Conservation (phyloP, 164 flowering plant species). For the Taxillus chinensis region DNA sequence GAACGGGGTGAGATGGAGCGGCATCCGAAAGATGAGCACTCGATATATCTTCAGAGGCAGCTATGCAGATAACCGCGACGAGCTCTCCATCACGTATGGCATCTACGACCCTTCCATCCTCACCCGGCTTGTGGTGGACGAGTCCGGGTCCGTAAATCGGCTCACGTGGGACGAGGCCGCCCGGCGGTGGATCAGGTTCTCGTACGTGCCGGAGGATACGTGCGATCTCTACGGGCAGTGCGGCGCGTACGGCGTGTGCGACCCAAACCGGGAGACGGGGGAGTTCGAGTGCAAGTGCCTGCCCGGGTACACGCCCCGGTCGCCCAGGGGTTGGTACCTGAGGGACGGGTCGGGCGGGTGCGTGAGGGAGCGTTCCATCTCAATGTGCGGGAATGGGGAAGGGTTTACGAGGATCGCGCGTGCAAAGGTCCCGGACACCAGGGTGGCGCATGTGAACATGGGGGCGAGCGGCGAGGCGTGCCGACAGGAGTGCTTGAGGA, state of each 20-base stretch:
- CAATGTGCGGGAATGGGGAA: slow-evolving; percentile 18
- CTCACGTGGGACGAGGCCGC: slow-evolving; percentile 10
- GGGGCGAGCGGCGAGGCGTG: slow-evolving; percentile 17
- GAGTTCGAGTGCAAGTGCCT: slow-evolving; percentile 19
- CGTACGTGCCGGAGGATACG: slow-evolving; percentile 12
- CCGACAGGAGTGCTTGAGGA: slow-evolving; percentile 17
- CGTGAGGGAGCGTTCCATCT: slow-evolving; percentile 4
- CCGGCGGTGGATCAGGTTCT: slow-evolving; percentile 15
- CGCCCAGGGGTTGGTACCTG: slow-evolving; percentile 19
- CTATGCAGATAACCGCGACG: slow-evolving; percentile 13
- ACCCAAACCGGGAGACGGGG: neutral
- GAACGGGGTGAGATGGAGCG: slow-evolving; percentile 19
- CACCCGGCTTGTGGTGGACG: slow-evolving; percentile 12
- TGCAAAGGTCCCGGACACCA: slow-evolving; percentile 28
- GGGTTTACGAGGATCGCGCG: slow-evolving; percentile 17
- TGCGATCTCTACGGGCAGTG: slow-evolving; percentile 28
- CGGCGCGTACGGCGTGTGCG: slow-evolving; percentile 19
- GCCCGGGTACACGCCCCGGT: slow-evolving; percentile 31
- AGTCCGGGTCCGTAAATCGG: slow-evolving; percentile 9
- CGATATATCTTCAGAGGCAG: slow-evolving; percentile 7
- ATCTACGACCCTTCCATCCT: neutral
- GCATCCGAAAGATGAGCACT: slow-evolving; percentile 19
- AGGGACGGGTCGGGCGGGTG: slow-evolving; percentile 38
- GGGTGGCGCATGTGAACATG: slow-evolving; percentile 1
- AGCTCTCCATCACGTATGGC: slow-evolving; percentile 5